Percentiles rank a stretch among this genome's conserved stretches.
Evolutionary conservation across 495 filamentous ascomycete species (phyloP).

Genomic region (Margaritispora aquatica): DNA sequence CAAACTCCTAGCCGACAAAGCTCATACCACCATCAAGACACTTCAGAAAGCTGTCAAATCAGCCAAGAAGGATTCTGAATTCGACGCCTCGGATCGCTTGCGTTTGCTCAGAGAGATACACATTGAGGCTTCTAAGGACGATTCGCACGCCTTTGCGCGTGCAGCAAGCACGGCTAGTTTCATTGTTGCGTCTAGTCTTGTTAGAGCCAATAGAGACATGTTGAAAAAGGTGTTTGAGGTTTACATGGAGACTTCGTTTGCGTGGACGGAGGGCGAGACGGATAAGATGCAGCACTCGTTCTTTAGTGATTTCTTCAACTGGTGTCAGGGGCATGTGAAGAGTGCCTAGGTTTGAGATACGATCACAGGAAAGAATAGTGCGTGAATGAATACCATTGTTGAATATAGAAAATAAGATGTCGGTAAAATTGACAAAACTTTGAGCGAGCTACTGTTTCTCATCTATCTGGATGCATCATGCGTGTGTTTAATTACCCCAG

Average conservation of each 20-base stretch:
- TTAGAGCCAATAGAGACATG: slow-evolving; percentile 26
- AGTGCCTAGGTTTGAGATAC: too few species aligned
- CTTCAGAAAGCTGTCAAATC: slow-evolving; percentile 66
- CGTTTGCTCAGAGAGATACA: slow-evolving; percentile 63
- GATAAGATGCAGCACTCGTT: slow-evolving; percentile 41
- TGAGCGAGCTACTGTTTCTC: too few species aligned
- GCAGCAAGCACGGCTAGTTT: slow-evolving; percentile 44
- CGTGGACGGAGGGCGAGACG: slow-evolving; percentile 35
- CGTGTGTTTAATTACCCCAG: too few species aligned
- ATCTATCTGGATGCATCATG: too few species aligned
- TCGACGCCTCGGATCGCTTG: slow-evolving; percentile 36
- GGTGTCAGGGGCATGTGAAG: slow-evolving; percentile 46
- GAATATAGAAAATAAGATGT: too few species aligned
- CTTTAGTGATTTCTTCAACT: slow-evolving; percentile 50
- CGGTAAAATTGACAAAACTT: too few species aligned
- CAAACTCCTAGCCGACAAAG: slow-evolving; percentile 69
- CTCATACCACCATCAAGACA: slow-evolving; percentile 57
- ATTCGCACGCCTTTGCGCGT: slow-evolving; percentile 39
- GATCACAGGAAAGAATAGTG: background rate
- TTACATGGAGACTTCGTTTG: slow-evolving; percentile 39
- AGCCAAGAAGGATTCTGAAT: slow-evolving; percentile 23
- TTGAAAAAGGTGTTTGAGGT: slow-evolving; percentile 30
- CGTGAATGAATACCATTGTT: too few species aligned
- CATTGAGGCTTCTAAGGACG: slow-evolving; percentile 58
- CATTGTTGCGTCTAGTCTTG: slow-evolving; percentile 38